phyloP scores from a whole-genome alignment of 2,329 filamentous ascomycete species.

The Lachnellula arida region DNA sequence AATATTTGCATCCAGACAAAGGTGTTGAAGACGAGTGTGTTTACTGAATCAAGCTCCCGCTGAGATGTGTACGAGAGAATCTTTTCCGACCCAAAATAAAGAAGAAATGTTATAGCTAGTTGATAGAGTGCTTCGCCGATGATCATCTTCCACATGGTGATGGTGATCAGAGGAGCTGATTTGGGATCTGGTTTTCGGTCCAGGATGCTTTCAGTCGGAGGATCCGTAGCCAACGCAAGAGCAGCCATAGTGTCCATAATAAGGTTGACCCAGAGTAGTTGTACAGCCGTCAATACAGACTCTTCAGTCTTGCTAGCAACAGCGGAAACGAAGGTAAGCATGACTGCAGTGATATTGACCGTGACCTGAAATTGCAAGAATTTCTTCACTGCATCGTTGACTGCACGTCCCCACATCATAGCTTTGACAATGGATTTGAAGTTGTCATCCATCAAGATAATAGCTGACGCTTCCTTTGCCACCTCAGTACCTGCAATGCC shows the following conservation, averaged over 20 bases:
- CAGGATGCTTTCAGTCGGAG: constrained; percentile 64
- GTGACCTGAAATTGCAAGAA: constrained; percentile 58
- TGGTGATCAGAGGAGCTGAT: constrained; percentile 71
- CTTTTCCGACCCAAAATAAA: constrained; percentile 68
- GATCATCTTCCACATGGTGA: constrained; percentile 99
- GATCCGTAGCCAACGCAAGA: constrained; percentile 69
- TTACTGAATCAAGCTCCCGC: constrained; percentile 48
- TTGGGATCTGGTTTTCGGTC: constrained; percentile 71
- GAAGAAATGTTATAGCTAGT: constrained; percentile 69
- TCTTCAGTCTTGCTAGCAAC: constrained; percentile 58
- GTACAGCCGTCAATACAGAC: constrained; percentile 72
- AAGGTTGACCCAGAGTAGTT: constrained; percentile 77
- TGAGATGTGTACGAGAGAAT: constrained; percentile 56
- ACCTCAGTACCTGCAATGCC: constrained; percentile 62
- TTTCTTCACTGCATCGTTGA: constrained; percentile 50
- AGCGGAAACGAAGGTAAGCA: constrained; percentile 72
- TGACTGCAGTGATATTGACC: constrained; percentile 76
- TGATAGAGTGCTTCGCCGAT: constrained; percentile 89
- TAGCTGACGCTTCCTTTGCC: constrained; percentile 56
- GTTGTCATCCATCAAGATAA: constrained; percentile 60
- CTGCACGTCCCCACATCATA: constrained; percentile 57
- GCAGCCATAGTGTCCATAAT: constrained; percentile 85
- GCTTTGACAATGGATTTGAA: constrained; percentile 59
- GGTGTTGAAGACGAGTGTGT: constrained; percentile 91
- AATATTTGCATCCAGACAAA: constrained; percentile 99